Base-by-base conservation (phyloP, 352 stramenopile species). In the Pythium grandisporangium region DNA sequence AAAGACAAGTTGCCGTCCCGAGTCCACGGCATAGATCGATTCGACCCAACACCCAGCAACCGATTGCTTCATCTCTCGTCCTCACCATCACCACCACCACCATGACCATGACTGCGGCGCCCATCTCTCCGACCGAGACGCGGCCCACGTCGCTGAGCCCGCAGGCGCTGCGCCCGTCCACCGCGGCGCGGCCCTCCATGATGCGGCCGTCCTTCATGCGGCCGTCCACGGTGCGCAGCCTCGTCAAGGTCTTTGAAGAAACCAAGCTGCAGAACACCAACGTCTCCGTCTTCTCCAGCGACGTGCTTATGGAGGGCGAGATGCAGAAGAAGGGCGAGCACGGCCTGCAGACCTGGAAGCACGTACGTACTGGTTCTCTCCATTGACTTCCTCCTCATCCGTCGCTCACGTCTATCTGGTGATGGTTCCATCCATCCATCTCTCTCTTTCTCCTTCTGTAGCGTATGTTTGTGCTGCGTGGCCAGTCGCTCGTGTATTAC, bases 281-380 rank as follows among this genome's bases (percentile, higher is more conserved):
- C 35, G 42, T 67, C 20, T 61, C 70, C 33, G 52, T 86, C 16
- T 86, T 86, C 48, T 39, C 63, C 10, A 79, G 45, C 34, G 73
- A 86, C 42, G 65, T 84, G 41, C 50, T 86, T 24, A 86, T 86
- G 69, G 70, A 86, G 41, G 70, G 73, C 2, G 59, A 78, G 41
- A 51, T 86, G 6, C 68, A 58, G 24, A 86, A 86, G 50, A 86
- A 82, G 42, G 73, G 73, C 32, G 66, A 80, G 47, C 55, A 53
- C 30, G 67, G 67, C 3, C 42, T 81, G 32, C 68, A 84, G 39
- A 66, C 60, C 6, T 80, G 65, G 70, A 86, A 84, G 45, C 80
- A 62, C 61, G 72, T 85, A 71, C 42, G 66, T 63, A 35, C 7
- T 61, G 23, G 30, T 26, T 52, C 14, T 22, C n/a, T n/a, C n/a